phyloP scores from a whole-genome alignment of 306 rosid species.

The Vicia faba region DNA sequence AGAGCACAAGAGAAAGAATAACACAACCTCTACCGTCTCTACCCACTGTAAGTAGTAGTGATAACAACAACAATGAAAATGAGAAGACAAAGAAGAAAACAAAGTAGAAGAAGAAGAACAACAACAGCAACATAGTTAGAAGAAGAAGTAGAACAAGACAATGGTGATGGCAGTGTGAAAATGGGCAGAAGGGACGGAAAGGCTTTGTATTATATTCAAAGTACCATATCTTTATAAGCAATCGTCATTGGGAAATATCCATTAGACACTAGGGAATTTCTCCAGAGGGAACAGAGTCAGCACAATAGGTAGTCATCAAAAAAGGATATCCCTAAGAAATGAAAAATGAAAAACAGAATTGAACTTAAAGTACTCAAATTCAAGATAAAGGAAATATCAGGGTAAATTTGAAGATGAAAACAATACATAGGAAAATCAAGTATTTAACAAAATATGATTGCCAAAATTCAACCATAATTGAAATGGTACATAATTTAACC shows the following conservation, averaged over 20 bases:
- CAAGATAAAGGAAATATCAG: neutral
- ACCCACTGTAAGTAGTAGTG: conserved; percentile 28
- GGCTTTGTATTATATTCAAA: conserved; percentile 5
- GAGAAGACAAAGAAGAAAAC: neutral
- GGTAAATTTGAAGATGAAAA: neutral
- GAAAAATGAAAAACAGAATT: neutral
- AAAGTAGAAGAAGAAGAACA: neutral
- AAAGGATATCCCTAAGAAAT: no score
- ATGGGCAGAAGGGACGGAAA: conserved; percentile 14
- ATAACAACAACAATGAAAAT: neutral
- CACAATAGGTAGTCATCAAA: neutral
- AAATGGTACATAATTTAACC: no score
- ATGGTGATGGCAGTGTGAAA: neutral
- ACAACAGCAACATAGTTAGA: neutral
- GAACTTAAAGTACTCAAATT: neutral
- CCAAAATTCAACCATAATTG: neutral
- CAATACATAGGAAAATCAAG: neutral
- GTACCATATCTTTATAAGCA: neutral
- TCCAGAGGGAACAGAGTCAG: neutral
- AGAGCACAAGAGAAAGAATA: neutral
- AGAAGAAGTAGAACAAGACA: conserved; percentile 15
- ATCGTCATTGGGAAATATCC: conserved; percentile 28
- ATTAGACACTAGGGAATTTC: neutral
- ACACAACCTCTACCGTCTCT: conserved; percentile 30
- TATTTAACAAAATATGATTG: neutral